These are phyloP conservation scores for Galium porrigens DNA, from an alignment of 305 asterid species.

Conservation along the genomic window DNA sequence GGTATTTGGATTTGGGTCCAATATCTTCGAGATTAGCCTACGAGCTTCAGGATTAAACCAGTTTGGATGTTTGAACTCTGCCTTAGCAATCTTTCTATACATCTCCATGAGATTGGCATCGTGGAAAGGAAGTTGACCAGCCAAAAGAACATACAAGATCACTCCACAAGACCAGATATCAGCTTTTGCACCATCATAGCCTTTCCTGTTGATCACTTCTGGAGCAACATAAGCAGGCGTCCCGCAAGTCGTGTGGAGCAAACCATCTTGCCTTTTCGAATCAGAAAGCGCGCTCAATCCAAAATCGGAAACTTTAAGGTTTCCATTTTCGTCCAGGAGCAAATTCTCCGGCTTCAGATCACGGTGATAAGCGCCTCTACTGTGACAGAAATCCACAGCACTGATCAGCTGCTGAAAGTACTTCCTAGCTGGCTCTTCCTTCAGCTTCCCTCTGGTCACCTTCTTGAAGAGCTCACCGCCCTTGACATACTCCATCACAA, in stretches of 20 bases:
- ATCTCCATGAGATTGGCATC: slow-evolving; percentile 58
- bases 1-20: slow-evolving; percentile 56
- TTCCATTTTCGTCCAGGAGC: slow-evolving; percentile 52
- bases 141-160: slow-evolving; percentile 43
- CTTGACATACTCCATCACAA: slow-evolving; percentile 51
- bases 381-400: slow-evolving; percentile 65
- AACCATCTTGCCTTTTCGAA: slow-evolving; percentile 42
- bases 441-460: slow-evolving; percentile 45
- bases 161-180: slow-evolving; percentile 76
- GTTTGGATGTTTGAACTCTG: slow-evolving; percentile 44
- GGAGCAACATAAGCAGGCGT: slow-evolving; percentile 76
- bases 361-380: slow-evolving; percentile 58
- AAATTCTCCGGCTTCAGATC: slow-evolving; percentile 70
- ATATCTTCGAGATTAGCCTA: slow-evolving; percentile 35
- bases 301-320: slow-evolving; percentile 54
- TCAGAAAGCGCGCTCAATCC: slow-evolving; percentile 58
- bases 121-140: slow-evolving; percentile 53
- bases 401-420: slow-evolving; percentile 56
- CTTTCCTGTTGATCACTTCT: slow-evolving; percentile 49
- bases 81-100: slow-evolving; percentile 53
- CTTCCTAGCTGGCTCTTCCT: slow-evolving; percentile 44
- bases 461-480: slow-evolving; percentile 68
- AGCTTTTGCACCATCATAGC: slow-evolving; percentile 57
- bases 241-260: slow-evolving; percentile 64
- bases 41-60: slow-evolving; percentile 47